These are phyloP conservation scores for Apiospora aurea DNA, from an alignment of 2,329 filamentous ascomycete genomes.

Conservation along the genomic window DNA sequence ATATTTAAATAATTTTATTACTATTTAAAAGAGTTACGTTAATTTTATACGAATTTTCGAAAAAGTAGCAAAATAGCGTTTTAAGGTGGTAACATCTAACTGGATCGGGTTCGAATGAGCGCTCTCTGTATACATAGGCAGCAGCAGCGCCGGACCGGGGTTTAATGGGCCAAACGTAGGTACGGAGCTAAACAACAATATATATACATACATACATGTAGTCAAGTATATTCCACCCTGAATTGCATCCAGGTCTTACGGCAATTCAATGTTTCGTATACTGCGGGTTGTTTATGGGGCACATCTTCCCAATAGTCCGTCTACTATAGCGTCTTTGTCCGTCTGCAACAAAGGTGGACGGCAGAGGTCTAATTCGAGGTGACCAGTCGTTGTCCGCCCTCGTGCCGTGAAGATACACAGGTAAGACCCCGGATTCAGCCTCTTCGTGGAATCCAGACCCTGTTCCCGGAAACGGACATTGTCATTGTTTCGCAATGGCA, in stretches of 20 bases:
- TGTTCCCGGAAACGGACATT: slow-evolving; percentile 13
- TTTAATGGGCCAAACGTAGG: not conserved
- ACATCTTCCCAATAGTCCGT: not conserved
- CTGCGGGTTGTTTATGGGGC: not conserved
- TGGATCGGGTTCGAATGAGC: too few species aligned
- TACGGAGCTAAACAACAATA: not conserved
- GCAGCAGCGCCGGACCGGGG: not conserved
- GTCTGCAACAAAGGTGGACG: not conserved
- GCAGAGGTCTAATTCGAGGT: not conserved
- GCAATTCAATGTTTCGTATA: slow-evolving; percentile 5
- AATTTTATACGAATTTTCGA: too few species aligned
- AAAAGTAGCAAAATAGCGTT: too few species aligned
- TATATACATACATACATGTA: not conserved
- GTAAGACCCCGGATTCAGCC: slow-evolving; percentile 6
- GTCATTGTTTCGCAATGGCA: not conserved
- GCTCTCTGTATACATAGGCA: not conserved
- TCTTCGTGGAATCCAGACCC: slow-evolving; percentile 9
- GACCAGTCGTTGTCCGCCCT: not conserved
- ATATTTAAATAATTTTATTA: too few species aligned
- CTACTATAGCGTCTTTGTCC: not conserved
- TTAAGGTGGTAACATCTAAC: too few species aligned
- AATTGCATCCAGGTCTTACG: not conserved
- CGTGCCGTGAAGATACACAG: not conserved
- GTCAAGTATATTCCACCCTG: not conserved
- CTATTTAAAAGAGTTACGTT: too few species aligned